Evolutionary conservation across 2,329 filamentous ascomycete species (phyloP), one percentile per base, ranked within the genome.

Genomic region (Sporothrix inflata): DNA sequence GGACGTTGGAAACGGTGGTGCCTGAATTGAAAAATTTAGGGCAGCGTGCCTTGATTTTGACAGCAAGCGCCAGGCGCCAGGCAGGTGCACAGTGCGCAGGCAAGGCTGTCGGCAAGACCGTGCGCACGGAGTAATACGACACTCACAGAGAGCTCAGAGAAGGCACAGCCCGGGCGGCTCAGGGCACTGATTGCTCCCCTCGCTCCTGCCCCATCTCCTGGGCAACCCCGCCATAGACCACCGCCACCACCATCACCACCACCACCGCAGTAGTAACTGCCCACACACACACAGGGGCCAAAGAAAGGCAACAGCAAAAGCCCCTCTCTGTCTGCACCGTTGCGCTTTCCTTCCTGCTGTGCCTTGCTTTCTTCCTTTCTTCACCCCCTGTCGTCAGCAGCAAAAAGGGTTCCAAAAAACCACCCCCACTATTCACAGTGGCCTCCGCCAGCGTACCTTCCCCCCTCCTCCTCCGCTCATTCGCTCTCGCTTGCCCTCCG

Each of bases 191-290:
- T 34, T 34, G 30, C 55, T 38, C 57, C 53, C 60, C 60, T 45
- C 60, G 60, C 60, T 45, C 60, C 38, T 65, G 34, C 67, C 67
- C 30, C 30, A 74, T 74, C 73, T 63, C 73, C 73, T 72, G 71
- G 73, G 53, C 73, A 74, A 74, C 73, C 73, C 73, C 73, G 63
- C 73, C 68, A 72, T 47, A 71, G 38, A 2, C 4, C 19, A 49
- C 9, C 24, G 51, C 38, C 42, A 68, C 49, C n/a, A 7, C 19
- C 60, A 40, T 3, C n/a, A 27, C 21, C 57, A 21, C 63, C 34
- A 60, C 38, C 40, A n/a, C 16, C 14, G 38, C 38, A 42, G 34
- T 45, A n/a, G 60, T 38, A 63, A 27, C 60, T 63, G 60, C 38
- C 60, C 38, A 19, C 38, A 45, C 60, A 8, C 60, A 42, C 21